phyloP scores from a whole-genome alignment of 345 rosid species.

The Melaleuca quinquenervia region DNA sequence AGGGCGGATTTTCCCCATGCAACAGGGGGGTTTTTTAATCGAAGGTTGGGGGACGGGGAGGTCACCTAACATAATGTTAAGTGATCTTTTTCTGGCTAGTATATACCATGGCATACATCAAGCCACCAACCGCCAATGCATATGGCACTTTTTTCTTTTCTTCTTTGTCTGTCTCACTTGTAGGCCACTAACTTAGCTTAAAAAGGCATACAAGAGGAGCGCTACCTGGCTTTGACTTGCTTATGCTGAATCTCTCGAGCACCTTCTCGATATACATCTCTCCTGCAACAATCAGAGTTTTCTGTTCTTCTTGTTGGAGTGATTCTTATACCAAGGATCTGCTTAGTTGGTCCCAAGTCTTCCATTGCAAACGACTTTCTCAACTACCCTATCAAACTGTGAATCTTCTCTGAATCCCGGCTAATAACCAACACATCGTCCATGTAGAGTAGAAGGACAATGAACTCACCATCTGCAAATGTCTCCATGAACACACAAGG shows the following conservation, averaged over 20 bases:
- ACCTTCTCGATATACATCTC: background rate
- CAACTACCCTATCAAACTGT: background rate
- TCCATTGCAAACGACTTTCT: background rate
- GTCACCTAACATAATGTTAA: too few species aligned
- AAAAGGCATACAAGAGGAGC: background rate
- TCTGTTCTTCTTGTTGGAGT: background rate
- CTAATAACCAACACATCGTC: background rate
- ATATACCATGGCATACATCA: background rate
- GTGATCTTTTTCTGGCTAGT: background rate
- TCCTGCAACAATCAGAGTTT: background rate
- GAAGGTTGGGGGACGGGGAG: too few species aligned
- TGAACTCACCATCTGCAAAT: background rate
- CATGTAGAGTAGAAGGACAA: background rate
- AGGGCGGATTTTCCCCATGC: too few species aligned
- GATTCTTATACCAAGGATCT: background rate
- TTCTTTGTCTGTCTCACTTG: background rate
- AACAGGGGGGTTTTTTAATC: too few species aligned
- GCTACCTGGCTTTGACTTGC: background rate
- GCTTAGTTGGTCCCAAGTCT: background rate
- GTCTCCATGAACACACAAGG: background rate
- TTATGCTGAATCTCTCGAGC: background rate
- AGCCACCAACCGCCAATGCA: background rate
- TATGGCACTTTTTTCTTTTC: background rate
- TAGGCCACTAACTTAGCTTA: background rate
- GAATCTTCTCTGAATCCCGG: background rate